phyloP scores from a whole-genome alignment of 306 rosid genomes.

The Quercus parvula region DNA sequence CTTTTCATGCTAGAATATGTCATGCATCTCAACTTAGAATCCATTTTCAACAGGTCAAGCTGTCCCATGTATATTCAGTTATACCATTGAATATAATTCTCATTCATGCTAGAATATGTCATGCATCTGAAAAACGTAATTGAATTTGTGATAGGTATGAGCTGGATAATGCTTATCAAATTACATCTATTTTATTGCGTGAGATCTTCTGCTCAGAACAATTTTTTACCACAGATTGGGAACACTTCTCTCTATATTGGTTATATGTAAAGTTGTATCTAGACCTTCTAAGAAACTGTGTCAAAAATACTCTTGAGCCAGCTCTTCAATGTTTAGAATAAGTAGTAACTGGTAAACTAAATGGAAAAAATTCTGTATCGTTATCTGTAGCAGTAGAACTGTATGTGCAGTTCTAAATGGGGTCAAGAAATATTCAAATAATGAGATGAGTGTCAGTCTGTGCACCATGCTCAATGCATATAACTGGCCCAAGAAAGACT shows the following conservation, averaged over 20 bases:
- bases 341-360: background rate
- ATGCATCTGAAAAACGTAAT: no score
- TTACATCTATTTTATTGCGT: background rate
- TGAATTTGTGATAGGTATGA: no score
- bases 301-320: background rate
- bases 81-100: background rate
- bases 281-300: background rate
- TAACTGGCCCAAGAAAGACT: background rate
- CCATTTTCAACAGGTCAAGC: background rate
- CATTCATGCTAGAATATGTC: background rate
- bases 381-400: background rate
- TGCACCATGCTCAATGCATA: background rate
- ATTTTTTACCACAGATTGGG: background rate
- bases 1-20: background rate
- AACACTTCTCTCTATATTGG: background rate
- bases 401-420: background rate
- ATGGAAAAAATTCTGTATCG: background rate
- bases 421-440: background rate
- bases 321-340: background rate
- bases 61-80: background rate
- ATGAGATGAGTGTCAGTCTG: background rate
- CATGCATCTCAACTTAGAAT: no score
- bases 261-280: background rate
- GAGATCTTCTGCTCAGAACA: background rate
- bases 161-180: background rate